Evolutionary conservation across 345 rosid species (phyloP), one percentile per base, ranked within the genome.

Genomic region (Linum tenue): DNA sequence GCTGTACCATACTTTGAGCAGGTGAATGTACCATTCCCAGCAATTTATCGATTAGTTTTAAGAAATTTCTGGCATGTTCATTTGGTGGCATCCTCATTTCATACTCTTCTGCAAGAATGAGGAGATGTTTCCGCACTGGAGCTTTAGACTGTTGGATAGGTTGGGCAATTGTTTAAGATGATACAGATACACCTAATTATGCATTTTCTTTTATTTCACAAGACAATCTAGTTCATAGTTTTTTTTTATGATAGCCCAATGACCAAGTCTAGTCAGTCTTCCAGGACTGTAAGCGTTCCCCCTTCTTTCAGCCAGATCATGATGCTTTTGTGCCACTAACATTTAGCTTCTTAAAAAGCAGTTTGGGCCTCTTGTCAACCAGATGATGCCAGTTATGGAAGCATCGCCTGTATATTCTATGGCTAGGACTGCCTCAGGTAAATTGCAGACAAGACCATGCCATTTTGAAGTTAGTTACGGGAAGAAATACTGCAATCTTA

Each of bases 1-100:
- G 97, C 98, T 38, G 97, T 90, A 61, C 97, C 97, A 4, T 92
- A 89, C 82, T 92, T 92, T 76, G 96, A 92, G 81, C 94, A 86
- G 97, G 97, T 92, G 76, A 69, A 59, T 40, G 39, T 67, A 53
- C 67, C 68, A 15, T 67, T 69, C 38, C 44, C 44, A 50, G 48
- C 37, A 37, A 39, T 48, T 51, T 36, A 2, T 37, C 5, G 55
- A 51, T 64, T 55, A 2, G 6, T 22, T 62, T 67, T 60, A 15
- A 43, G 55, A 8, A 2, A 37, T 72, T 43, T 55, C 35, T 4
- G 22, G 12, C 40, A 9, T 55, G 12, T 16, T 65, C 38, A n/a
- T 50, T 17, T 36, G 10, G n/a, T 59, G 67, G 5, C 5, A 9
- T 1, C 31, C 11, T 51, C 62, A 59, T 55, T 62, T 36, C 2